Percentiles rank a stretch among this genome's conserved stretches.
These are phyloP conservation scores for Canariomyces notabilis DNA, from an alignment of 2,329 filamentous ascomycete genomes.

Conservation along the genomic window DNA sequence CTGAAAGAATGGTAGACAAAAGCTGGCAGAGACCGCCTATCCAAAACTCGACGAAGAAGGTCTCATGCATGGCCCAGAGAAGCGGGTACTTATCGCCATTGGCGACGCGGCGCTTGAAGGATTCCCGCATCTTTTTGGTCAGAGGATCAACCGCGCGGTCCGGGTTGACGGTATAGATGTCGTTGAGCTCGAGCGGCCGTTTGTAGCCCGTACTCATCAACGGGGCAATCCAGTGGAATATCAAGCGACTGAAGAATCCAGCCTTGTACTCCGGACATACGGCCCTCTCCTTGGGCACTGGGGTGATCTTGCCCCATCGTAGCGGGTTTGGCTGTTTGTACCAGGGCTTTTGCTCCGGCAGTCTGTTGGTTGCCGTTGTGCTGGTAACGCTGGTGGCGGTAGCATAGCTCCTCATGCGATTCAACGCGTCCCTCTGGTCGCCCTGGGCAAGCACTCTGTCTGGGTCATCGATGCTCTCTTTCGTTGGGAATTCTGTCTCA, in stretches of 20 bases:
- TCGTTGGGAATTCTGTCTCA: background rate
- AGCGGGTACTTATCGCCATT: constrained; percentile 69
- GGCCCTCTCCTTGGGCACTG: constrained; percentile 48
- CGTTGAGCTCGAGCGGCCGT: constrained; percentile 73
- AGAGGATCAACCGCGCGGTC: constrained; percentile 66
- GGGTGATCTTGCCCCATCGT: constrained; percentile 52
- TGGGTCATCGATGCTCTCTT: constrained; percentile 12
- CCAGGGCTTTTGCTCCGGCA: constrained; percentile 52
- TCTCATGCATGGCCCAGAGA: constrained; percentile 77
- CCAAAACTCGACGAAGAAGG: constrained; percentile 79
- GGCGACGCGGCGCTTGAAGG: constrained; percentile 64
- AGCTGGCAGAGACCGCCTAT: constrained; percentile 76
- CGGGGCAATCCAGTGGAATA: constrained; percentile 86
- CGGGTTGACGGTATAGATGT: constrained; percentile 87
- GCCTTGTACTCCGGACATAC: constrained; percentile 68
- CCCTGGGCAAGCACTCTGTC: constrained; percentile 7
- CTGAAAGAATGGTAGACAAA: constrained; percentile 66
- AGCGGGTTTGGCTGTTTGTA: constrained; percentile 58
- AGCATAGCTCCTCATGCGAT: constrained; percentile 46
- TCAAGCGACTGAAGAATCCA: constrained; percentile 66
- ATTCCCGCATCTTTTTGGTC: constrained; percentile 58
- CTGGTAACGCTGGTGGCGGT: constrained; percentile 48
- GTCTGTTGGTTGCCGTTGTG: constrained; percentile 35
- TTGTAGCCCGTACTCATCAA: constrained; percentile 87
- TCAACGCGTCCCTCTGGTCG: constrained; percentile 32